Evolutionary conservation across 2,329 filamentous ascomycete genomes (phyloP).

Genomic region (Diaporthe citrichinensis): DNA sequence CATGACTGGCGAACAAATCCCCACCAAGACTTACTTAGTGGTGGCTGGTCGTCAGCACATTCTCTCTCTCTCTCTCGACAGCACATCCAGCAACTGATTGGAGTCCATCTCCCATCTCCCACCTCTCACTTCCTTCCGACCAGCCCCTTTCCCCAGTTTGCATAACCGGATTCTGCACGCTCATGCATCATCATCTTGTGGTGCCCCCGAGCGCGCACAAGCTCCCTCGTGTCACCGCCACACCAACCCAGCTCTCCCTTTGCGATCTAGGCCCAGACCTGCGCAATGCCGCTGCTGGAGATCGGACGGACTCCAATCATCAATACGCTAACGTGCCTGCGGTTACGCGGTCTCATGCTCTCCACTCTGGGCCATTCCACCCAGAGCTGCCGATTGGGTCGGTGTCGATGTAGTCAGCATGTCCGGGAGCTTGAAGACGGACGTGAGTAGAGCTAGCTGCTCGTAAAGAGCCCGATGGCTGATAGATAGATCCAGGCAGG

Average conservation of each 20-base stretch:
- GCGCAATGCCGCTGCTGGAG: slow-evolving; percentile 12
- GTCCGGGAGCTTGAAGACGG: neutral
- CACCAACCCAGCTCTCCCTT: neutral
- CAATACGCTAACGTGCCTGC: neutral
- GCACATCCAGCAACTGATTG: neutral
- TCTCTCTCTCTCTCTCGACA: too few species aligned
- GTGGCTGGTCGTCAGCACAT: slow-evolving; percentile 18
- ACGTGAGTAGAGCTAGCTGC: neutral
- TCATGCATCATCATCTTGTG: slow-evolving; percentile 9
- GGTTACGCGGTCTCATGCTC: slow-evolving; percentile 41
- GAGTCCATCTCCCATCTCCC: neutral
- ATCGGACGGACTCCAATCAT: slow-evolving; percentile 11
- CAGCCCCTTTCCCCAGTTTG: neutral
- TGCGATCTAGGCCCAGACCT: neutral
- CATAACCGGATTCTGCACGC: slow-evolving; percentile 12
- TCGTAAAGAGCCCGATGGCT: neutral
- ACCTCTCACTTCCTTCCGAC: neutral
- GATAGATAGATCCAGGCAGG: neutral
- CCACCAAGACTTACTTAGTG: neutral
- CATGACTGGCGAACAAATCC: neutral
- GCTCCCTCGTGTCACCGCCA: slow-evolving; percentile 19
- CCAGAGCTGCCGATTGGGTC: slow-evolving; percentile 10
- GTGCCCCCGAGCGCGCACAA: neutral
- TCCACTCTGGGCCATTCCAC: slow-evolving; percentile 13
- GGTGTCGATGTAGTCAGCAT: neutral